phyloP scores from a whole-genome alignment of 2,329 filamentous ascomycete genomes.

The Gyromitra esculenta region DNA sequence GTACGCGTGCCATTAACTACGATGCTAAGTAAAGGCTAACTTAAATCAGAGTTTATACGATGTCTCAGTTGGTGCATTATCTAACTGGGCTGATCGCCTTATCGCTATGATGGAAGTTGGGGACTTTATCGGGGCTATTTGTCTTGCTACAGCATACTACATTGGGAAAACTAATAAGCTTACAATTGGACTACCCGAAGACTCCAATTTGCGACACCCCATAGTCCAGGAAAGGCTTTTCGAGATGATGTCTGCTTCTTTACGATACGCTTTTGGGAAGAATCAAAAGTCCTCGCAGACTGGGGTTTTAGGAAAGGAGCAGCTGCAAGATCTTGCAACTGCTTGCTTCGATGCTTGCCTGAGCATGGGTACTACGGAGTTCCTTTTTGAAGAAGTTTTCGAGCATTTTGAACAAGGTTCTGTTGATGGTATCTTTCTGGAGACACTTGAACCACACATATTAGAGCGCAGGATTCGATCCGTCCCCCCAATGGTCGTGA shows the following conservation, averaged over 20 bases:
- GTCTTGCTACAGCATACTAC: slow-evolving; percentile 91
- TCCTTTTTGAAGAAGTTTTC: slow-evolving; percentile 90
- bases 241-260: slow-evolving; percentile 90
- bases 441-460: slow-evolving; percentile 88
- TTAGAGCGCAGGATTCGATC: slow-evolving; percentile 77
- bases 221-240: slow-evolving; percentile 89
- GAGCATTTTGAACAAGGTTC: slow-evolving; percentile 85
- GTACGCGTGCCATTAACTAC: slow-evolving; percentile 59
- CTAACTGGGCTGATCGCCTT: slow-evolving; percentile 95
- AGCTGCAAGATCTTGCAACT: slow-evolving; percentile 80
- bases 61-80: slow-evolving; percentile 86
- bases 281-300: slow-evolving; percentile 62
- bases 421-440: slow-evolving; percentile 79
- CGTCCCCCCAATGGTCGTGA: slow-evolving; percentile 84
- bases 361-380: slow-evolving; percentile 79
- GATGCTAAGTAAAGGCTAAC: slow-evolving; percentile 18
- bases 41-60: slow-evolving; percentile 76
- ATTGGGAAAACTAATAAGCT: slow-evolving; percentile 90
- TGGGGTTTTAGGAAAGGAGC: slow-evolving; percentile 58
- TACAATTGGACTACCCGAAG: slow-evolving; percentile 90
- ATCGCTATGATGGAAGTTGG: slow-evolving; percentile 95
- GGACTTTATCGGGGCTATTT: slow-evolving; percentile 92
- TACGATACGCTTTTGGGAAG: slow-evolving; percentile 86
- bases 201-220: slow-evolving; percentile 76
- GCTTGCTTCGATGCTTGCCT: slow-evolving; percentile 86